These are phyloP conservation scores for Solanum pimpinellifolium DNA, from an alignment of 257 asterid genomes.

Conservation along the genomic window DNA sequence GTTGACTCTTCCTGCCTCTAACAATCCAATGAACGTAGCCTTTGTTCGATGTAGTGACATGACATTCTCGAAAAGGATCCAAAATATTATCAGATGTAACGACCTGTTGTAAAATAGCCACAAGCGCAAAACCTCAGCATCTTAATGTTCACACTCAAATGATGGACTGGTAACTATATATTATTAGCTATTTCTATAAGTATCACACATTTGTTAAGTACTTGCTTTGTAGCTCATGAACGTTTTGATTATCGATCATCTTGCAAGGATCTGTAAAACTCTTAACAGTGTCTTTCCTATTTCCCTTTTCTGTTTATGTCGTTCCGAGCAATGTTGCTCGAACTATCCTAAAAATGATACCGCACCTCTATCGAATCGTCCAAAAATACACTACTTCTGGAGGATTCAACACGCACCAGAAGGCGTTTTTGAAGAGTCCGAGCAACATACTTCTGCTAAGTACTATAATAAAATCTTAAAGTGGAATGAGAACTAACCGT, in stretches of 20 bases:
- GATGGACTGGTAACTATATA: not conserved
- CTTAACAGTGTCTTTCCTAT: not conserved
- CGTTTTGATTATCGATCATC: not conserved
- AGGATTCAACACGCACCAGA: not conserved
- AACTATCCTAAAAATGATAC: not conserved
- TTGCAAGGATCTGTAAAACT: not conserved
- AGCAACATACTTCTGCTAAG: not conserved
- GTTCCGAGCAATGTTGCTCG: not conserved
- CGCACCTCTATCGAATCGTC: not conserved
- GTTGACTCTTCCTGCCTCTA: conserved; percentile 43
- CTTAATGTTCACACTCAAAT: not conserved
- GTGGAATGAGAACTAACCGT: conserved; percentile 22
- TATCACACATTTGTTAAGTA: not conserved
- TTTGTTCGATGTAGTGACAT: conserved; percentile 70
- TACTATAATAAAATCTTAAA: not conserved
- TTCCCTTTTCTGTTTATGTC: not conserved
- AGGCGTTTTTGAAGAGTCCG: not conserved
- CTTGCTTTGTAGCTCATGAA: not conserved
- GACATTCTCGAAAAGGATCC: conserved; percentile 76
- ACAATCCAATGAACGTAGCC: conserved; percentile 46
- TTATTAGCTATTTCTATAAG: not conserved
- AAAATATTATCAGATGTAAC: conserved; percentile 44
- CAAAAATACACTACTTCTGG: not conserved
- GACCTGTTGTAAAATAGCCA: conserved; percentile 25
- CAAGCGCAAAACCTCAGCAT: not conserved